These are phyloP conservation scores for Pulchroboletus neoregius DNA, from an alignment of 1,284 basidiomycete genomes.

Conservation along the genomic window DNA sequence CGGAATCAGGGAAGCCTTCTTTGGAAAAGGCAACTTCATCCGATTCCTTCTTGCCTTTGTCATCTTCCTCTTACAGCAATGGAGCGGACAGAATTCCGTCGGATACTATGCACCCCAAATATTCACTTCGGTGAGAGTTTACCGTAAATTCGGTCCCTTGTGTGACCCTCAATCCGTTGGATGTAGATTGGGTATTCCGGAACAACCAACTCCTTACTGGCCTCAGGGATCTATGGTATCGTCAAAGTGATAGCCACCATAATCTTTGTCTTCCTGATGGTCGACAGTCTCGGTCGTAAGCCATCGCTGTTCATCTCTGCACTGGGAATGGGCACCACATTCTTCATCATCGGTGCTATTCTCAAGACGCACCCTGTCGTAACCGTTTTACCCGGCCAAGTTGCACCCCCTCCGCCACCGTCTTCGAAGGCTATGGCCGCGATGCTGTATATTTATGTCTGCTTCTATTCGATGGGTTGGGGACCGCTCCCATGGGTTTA, in stretches of 20 bases:
- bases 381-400: conserved; percentile 26
- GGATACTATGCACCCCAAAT: conserved; percentile 78
- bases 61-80: conserved; percentile 56
- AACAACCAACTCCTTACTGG: conserved; percentile 60
- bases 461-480: conserved; percentile 73
- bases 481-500: conserved; percentile 67
- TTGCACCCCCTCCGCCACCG: conserved; percentile 36
- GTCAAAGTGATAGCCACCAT: conserved; percentile 71
- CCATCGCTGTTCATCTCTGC: conserved; percentile 63
- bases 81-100: conserved; percentile 57
- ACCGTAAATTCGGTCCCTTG: conserved; percentile 18
- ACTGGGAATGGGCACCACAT: conserved; percentile 53
- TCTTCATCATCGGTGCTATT: conserved; percentile 69
- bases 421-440: conserved; percentile 69
- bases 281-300: conserved; percentile 55
- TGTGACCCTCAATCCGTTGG: background rate
- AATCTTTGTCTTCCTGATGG: conserved; percentile 57
- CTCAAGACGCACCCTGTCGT: conserved; percentile 69
- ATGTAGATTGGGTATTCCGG: conserved; percentile 61
- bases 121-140: conserved; percentile 53
- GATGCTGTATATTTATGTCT: conserved; percentile 72
- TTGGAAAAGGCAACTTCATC: conserved; percentile 70
- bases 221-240: conserved; percentile 80
- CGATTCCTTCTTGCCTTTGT: conserved; percentile 54
- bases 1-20: conserved; percentile 63